A percentile compares a stretch with the other conserved stretches of the same genome.
Evolutionary conservation across 2,329 filamentous ascomycete genomes (phyloP).

Genomic region (Beauveria rudraprayagi): DNA sequence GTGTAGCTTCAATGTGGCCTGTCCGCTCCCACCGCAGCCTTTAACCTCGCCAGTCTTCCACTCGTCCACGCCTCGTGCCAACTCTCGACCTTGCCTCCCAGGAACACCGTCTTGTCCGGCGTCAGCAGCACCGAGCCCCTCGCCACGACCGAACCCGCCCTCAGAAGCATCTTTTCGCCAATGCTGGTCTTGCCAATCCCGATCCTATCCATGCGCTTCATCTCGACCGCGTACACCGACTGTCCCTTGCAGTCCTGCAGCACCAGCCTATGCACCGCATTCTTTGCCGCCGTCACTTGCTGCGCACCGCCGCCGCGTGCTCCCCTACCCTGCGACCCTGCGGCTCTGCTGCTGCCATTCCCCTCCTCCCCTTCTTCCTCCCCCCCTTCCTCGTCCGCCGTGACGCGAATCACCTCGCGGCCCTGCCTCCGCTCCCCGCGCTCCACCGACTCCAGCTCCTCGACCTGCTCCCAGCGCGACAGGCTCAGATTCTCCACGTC

Average conservation of each 20-base stretch:
- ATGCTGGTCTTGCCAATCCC: constrained; percentile 59
- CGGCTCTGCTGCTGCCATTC: constrained; percentile 19
- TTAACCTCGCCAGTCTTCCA: constrained; percentile 61
- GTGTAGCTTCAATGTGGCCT: neutral
- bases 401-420: constrained; percentile 70
- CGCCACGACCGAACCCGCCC: constrained; percentile 55
- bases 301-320: constrained; percentile 4
- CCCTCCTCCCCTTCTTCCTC: constrained; percentile 44
- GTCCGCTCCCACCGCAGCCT: constrained; percentile 44
- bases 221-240: constrained; percentile 64
- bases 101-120: constrained; percentile 54
- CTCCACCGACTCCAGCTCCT: constrained; percentile 66
- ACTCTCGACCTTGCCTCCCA: constrained; percentile 82
- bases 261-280: constrained; percentile 68
- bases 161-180: constrained; percentile 74
- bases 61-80: constrained; percentile 73
- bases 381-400: constrained; percentile 34
- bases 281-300: constrained; percentile 18
- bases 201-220: constrained; percentile 57
- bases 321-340: constrained; percentile 24
- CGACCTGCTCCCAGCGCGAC: constrained; percentile 80
- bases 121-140: constrained; percentile 75
- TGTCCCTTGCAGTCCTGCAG: constrained; percentile 71
- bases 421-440: constrained; percentile 69
- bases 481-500: constrained; percentile 77